phyloP scores from a whole-genome alignment of 2,329 filamentous ascomycete genomes.

The Chrysosporium keratinophilum region DNA sequence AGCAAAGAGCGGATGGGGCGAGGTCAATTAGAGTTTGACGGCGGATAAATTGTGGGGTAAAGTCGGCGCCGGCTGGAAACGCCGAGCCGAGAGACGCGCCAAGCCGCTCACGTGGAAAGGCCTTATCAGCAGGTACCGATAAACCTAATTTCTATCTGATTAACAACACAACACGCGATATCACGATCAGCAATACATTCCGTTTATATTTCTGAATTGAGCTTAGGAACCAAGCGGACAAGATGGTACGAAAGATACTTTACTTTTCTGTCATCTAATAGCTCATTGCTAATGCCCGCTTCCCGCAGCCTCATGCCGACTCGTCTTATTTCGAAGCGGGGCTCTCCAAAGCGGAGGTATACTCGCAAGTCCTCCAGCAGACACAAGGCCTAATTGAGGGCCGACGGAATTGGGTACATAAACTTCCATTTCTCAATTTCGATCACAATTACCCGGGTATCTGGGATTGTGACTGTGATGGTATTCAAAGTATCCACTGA shows the following conservation, averaged over 20 bases:
- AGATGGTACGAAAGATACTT: background rate
- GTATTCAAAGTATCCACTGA: no score
- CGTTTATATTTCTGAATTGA: background rate
- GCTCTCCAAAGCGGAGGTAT: conserved; percentile 34
- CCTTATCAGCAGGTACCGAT: background rate
- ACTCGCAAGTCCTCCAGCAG: conserved; percentile 33
- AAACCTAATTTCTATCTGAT: background rate
- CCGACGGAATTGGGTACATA: conserved; percentile 39
- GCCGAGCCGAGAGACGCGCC: background rate
- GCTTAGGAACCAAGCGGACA: background rate
- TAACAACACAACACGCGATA: background rate
- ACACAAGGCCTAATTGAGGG: conserved; percentile 31
- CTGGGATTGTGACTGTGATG: no score
- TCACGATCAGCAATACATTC: background rate
- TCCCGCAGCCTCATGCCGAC: conserved; percentile 38
- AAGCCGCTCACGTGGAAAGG: background rate
- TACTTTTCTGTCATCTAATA: background rate
- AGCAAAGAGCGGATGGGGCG: background rate
- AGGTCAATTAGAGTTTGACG: background rate
- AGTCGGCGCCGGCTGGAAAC: background rate
- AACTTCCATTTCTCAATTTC: no score
- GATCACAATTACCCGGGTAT: no score
- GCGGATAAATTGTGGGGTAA: conserved; percentile 4
- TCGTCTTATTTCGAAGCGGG: conserved; percentile 35
- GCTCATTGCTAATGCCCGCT: background rate